These are phyloP conservation scores for Cryptosporidium ryanae DNA, from an alignment of 169 alveolate genomes.

Conservation along the genomic window DNA sequence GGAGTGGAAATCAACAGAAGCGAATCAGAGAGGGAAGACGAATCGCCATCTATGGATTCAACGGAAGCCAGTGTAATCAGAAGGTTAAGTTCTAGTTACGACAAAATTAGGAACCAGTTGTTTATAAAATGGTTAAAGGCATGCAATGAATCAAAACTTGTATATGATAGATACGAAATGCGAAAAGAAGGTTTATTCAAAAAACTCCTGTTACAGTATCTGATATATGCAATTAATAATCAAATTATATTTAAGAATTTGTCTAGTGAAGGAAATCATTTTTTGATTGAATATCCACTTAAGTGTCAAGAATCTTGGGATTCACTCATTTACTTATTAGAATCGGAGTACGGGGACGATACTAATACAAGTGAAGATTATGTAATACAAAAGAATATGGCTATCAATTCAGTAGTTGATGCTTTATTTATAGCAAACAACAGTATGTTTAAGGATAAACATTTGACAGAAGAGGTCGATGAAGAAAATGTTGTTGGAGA, in stretches of 20 bases:
- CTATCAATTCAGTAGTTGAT: conserved; percentile 29
- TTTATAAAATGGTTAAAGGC: conserved; percentile 56
- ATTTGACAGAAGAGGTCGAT: not conserved
- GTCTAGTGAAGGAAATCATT: not conserved
- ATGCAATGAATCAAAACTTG: conserved; percentile 48
- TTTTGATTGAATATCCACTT: conserved; percentile 15
- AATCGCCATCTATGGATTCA: not conserved
- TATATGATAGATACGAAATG: conserved; percentile 17
- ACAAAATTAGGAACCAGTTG: not conserved
- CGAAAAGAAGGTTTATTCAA: conserved; percentile 9
- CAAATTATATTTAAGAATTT: not conserved
- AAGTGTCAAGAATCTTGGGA: conserved; percentile 57
- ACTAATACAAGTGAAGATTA: not conserved
- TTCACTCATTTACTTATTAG: conserved; percentile 8
- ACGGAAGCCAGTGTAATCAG: not conserved
- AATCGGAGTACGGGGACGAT: not conserved
- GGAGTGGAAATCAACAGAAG: not conserved
- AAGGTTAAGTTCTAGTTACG: not conserved
- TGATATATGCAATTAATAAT: conserved; percentile 19
- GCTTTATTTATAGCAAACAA: conserved; percentile 19
- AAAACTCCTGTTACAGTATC: conserved; percentile 9
- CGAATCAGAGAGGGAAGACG: not conserved
- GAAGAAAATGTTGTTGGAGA: not conserved
- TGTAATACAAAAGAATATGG: not conserved
- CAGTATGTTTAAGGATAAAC: conserved; percentile 26